Base-by-base conservation (phyloP, 2,329 filamentous ascomycete species). In the Colletotrichum limetticola region DNA sequence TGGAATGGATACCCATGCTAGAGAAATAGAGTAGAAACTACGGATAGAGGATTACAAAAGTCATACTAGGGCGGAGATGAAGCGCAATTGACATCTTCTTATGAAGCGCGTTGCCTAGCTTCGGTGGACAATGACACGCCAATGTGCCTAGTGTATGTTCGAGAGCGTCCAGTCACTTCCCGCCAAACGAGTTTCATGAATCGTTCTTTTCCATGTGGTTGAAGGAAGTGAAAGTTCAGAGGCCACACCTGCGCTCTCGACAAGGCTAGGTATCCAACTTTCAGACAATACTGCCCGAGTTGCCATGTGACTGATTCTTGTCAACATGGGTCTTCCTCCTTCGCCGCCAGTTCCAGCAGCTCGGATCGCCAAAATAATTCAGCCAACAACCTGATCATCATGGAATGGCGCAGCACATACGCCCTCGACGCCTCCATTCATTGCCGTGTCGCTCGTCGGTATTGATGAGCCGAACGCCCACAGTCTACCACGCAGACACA, bases 391-490 rank as follows among this genome's bases (percentile, higher is more conserved):
- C 24, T 70, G 60, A 16, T n/a, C 22, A 35, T 55, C 28, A 9
- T 14, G 28, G 16, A 8, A 8, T 35, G 52, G 8, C 46, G 9
- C n/a, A 52, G 35, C 52, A 35, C 35, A n/a, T 12, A 35, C 63
- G 24, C 22, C 4, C 22, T 37, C 14, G 46, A 1, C 11, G 24
- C 11, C 59, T 30, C 46, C 37, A 19, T 26, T 49, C 16, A 16
- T 22, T n/a, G 5, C 53, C 11, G n/a, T 26, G 49, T 46, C 55
- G 16, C 16, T 49, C 14, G 35, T 72, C 70, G 55, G 66, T 28
- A 26, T 46, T 72, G 35, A 61, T 72, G 46, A 70, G 56, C 71
- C 71, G 71, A 71, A 53, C 60, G 19, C 37, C 24, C 49, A n/a
- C 53, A 30, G 49, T 53, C 16, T 11, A 22, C 24, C 60, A 59